These are phyloP conservation scores for Chlorella sp. DNA, from an alignment of 139 green algal genomes.

Conservation along the genomic window DNA sequence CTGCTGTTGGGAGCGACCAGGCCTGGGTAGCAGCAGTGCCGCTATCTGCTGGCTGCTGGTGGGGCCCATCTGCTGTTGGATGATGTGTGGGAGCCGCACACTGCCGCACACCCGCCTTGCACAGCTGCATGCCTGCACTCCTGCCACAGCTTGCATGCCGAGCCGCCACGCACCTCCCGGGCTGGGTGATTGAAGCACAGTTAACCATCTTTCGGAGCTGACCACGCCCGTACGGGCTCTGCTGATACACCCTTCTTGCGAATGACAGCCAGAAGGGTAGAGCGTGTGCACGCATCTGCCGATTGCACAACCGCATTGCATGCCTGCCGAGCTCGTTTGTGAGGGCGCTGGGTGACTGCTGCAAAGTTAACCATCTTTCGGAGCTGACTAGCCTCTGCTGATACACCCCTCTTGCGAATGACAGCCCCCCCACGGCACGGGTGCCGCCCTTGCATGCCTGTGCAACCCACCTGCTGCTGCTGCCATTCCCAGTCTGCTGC, in stretches of 20 bases:
- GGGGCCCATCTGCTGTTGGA: background rate
- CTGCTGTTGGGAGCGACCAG: background rate
- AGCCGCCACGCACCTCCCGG: no score
- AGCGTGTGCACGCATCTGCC: no score
- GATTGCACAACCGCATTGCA: no score
- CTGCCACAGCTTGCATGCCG: no score
- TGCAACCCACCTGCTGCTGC: background rate
- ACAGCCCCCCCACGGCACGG: background rate
- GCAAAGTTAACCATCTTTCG: conserved; percentile 35
- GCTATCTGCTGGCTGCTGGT: background rate
- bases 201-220: conserved; percentile 40
- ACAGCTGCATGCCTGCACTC: no score
- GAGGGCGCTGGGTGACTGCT: no score
- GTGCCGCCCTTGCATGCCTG: background rate
- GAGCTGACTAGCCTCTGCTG: conserved; percentile 32
- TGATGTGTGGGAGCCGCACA: background rate
- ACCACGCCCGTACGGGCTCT: conserved; percentile 2
- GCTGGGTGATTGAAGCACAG: no score
- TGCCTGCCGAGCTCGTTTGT: no score
- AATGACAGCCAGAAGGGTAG: background rate
- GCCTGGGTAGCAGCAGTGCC: background rate
- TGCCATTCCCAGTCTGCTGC: background rate
- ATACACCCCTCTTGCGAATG: conserved; percentile 21
- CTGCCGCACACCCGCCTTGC: no score
- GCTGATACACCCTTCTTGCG: no score